A percentile compares a stretch with the other conserved stretches of the same genome.
Evolutionary conservation across 2,329 filamentous ascomycete genomes (phyloP).

Genomic region (Huntiella savannae): DNA sequence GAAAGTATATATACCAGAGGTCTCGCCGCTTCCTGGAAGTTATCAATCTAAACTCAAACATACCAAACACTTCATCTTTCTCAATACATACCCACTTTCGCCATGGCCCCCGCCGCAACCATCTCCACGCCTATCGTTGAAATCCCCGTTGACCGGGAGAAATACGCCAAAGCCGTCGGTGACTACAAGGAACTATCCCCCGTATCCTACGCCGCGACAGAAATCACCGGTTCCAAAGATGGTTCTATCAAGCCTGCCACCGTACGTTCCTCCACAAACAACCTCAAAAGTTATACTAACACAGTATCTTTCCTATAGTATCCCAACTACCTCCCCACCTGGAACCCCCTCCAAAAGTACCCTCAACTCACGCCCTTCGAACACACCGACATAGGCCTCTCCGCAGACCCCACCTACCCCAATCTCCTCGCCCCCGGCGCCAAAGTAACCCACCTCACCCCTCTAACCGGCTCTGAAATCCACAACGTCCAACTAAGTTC

Average conservation of each 20-base stretch:
- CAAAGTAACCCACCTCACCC: conserved; percentile 43
- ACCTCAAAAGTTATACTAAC: neutral
- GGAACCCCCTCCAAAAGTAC: conserved; percentile 45
- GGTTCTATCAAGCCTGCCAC: conserved; percentile 7
- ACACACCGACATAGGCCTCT: conserved; percentile 57
- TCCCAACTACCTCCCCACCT: conserved; percentile 54
- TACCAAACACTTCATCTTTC: neutral
- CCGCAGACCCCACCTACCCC: conserved; percentile 49
- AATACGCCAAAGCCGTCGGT: conserved; percentile 10
- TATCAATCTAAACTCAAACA: neutral
- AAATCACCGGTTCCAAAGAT: conserved; percentile 9
- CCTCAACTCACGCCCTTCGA: conserved; percentile 49
- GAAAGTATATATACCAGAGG: too few relatives aligned
- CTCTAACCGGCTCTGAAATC: conserved; percentile 55
- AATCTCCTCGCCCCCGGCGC: conserved; percentile 42
- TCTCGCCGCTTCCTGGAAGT: neutral
- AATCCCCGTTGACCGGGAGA: neutral
- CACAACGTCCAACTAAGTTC: conserved; percentile 51
- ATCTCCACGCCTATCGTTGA: neutral
- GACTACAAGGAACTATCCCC: conserved; percentile 11
- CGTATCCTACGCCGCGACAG: conserved; percentile 6
- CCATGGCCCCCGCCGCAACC: conserved; percentile 10
- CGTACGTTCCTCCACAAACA: neutral
- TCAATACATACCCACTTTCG: neutral
- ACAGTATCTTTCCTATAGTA: conserved; percentile 24